Evolutionary conservation across 306 rosid genomes (phyloP), one percentile per base, ranked within the genome.

Genomic region (Crataegus laevigata): DNA sequence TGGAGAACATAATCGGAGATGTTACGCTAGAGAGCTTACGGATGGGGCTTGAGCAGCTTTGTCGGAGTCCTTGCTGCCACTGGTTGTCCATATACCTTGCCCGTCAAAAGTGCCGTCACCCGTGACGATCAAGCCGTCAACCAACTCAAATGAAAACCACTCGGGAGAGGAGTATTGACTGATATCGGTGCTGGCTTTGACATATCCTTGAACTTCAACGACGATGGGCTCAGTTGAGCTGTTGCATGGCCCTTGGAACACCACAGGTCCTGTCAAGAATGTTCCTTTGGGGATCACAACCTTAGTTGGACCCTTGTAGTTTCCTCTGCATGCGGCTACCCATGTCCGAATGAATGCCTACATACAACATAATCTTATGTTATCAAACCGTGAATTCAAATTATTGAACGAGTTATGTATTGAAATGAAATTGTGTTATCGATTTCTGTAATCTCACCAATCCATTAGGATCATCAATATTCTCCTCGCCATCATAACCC

Each of bases 321-420:
- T 52, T 68, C 77, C 77, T 15, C 77, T 87, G 63, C 98, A 93
- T 32, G 98, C 96, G 43, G 52, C 80, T 8, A 51, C 67, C 96
- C 96, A 93, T 12, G 98, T 89, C 22, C 73, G 79, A 79, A 83
- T 91, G 79, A 93, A 84, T 64, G 90, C 87, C 98, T 91, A 73
- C 82, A 79, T 3, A 28, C 30, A 50, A 30, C 63, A 36, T 71
- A 59, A 59, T 59, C 6, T 50, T 50, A 18, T 17, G 54, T 50
- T 50, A 50, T 50, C 54, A 50, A 50, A 15, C 54, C 21, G 54
- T 17, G 54, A 50, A 50, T 50, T 50, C 54, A 15, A 47, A 50
- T 50, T 50, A 50, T 18, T 5, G 54, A 50, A 50, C 21, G 8
- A 17, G 54, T 15, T 50, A 50, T 15, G 18, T 8, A 50, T 50